Percentiles rank a stretch among this genome's conserved stretches.
phyloP scores from a whole-genome alignment of 2,329 filamentous ascomycete species.

The Hypomyces rosellus region DNA sequence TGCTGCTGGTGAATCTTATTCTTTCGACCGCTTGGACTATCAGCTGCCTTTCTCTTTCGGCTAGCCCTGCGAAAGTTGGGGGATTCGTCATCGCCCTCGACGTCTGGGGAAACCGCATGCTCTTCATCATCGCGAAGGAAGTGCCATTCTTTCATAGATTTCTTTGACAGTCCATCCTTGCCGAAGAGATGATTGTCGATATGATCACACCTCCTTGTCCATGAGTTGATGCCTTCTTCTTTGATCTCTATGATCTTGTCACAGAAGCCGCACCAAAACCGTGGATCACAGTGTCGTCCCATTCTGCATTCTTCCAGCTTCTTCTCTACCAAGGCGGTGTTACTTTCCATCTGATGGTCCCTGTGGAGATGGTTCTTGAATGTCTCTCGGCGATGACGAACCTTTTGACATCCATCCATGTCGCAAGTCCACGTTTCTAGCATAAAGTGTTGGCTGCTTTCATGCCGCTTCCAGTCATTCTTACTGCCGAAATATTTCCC shows the following conservation, averaged over 20 bases:
- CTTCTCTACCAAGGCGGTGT: conserved; percentile 28
- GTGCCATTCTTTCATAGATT: conserved; percentile 51
- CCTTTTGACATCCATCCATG: conserved; percentile 46
- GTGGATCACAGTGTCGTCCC: conserved; percentile 55
- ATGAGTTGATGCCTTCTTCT: conserved; percentile 37
- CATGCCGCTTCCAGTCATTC: conserved; percentile 90
- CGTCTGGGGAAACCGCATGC: not conserved
- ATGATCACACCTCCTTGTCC: conserved; percentile 58
- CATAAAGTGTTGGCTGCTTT: conserved; percentile 70
- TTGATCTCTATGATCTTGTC: conserved; percentile 45
- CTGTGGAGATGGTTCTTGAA: conserved; percentile 57
- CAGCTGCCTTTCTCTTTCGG: conserved; percentile 11
- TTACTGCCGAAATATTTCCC: conserved; percentile 79
- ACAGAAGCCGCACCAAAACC: conserved; percentile 91
- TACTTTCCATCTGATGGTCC: conserved; percentile 36
- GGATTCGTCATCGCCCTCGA: not conserved
- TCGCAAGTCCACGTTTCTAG: conserved; percentile 68
- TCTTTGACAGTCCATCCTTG: conserved; percentile 31
- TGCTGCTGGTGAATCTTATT: conserved; percentile 12
- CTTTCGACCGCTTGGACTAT: conserved; percentile 2
- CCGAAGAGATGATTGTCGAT: conserved; percentile 67
- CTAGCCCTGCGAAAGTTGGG: not conserved
- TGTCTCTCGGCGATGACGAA: conserved; percentile 51
- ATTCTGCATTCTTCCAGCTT: conserved; percentile 51
- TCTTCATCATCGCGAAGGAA: conserved; percentile 24